These are phyloP conservation scores for Dendrobium chrysotoxum DNA, from an alignment of 106 monocot species.

Conservation along the genomic window DNA sequence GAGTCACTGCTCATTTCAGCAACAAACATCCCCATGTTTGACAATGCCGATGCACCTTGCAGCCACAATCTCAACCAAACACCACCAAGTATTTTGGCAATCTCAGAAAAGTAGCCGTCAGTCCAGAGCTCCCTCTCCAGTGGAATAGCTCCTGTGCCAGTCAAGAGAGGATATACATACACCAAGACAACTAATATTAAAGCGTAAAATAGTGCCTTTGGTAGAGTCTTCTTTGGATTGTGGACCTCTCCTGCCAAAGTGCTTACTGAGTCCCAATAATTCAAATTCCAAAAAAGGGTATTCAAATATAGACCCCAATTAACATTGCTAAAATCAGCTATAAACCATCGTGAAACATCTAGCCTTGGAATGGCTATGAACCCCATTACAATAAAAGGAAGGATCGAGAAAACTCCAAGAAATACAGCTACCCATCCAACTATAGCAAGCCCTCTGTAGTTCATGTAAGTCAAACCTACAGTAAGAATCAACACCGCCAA, in stretches of 20 bases:
- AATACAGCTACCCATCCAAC: slow-evolving; percentile 60
- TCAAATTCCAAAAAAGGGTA: slow-evolving; percentile 75
- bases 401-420: slow-evolving; percentile 49
- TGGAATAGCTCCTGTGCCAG: slow-evolving; percentile 42
- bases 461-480: slow-evolving; percentile 46
- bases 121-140: slow-evolving; percentile 44
- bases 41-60: slow-evolving; percentile 49
- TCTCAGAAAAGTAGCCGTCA: slow-evolving; percentile 62
- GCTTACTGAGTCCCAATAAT: slow-evolving; percentile 77
- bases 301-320: slow-evolving; percentile 62
- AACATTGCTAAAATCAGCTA: slow-evolving; percentile 18
- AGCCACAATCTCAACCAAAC: slow-evolving; percentile 61
- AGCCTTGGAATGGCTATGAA: slow-evolving; percentile 38
- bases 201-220: slow-evolving; percentile 58
- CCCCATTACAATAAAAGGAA: slow-evolving; percentile 58
- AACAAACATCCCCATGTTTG: slow-evolving; percentile 71
- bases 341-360: slow-evolving; percentile 44
- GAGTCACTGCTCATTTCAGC: slow-evolving; percentile 79
- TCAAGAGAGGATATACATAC: slow-evolving; percentile 51
- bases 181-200: slow-evolving; percentile 39
- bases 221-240: slow-evolving; percentile 55
- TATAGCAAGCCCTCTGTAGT: slow-evolving; percentile 60
- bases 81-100: slow-evolving; percentile 48
- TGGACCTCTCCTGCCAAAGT: slow-evolving; percentile 61
- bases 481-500: slow-evolving; percentile 38